phyloP scores from a whole-genome alignment of 1,284 basidiomycete genomes.

The Psilocybe mexicana region DNA sequence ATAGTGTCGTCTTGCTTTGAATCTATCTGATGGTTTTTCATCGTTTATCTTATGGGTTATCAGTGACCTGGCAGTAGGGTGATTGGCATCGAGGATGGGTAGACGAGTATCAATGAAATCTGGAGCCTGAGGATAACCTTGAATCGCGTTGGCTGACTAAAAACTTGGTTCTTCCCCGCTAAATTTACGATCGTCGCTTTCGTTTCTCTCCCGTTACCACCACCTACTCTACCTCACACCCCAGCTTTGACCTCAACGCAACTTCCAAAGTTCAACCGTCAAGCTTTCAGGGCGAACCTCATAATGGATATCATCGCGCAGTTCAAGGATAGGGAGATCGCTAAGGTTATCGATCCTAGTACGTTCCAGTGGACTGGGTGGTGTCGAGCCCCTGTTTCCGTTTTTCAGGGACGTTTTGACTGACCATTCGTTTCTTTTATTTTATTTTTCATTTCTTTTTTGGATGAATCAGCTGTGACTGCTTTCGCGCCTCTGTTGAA shows the following conservation, averaged over 20 bases:
- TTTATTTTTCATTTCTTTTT: not conserved
- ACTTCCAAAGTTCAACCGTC: no score
- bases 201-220: not conserved
- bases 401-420: no score
- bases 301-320: constrained; percentile 36
- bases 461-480: constrained; percentile 34
- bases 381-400: no score
- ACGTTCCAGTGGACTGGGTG: constrained; percentile 19
- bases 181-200: not conserved
- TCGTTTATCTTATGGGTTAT: not conserved
- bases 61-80: not conserved
- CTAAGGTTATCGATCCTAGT: constrained; percentile 41
- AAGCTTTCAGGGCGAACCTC: not conserved
- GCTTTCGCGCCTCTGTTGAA: constrained; percentile 40
- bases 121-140: not conserved
- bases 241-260: not conserved
- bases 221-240: not conserved
- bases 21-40: not conserved
- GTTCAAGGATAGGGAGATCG: constrained; percentile 33
- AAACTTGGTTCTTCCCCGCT: not conserved
- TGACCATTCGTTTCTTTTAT: no score
- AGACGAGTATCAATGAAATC: constrained; percentile 1
- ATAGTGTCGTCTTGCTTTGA: constrained; percentile 9
- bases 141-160: not conserved
- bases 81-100: not conserved